Conservation (phyloP, 108 stramenopile species). For the Cylindrotheca fusiformis region DNA sequence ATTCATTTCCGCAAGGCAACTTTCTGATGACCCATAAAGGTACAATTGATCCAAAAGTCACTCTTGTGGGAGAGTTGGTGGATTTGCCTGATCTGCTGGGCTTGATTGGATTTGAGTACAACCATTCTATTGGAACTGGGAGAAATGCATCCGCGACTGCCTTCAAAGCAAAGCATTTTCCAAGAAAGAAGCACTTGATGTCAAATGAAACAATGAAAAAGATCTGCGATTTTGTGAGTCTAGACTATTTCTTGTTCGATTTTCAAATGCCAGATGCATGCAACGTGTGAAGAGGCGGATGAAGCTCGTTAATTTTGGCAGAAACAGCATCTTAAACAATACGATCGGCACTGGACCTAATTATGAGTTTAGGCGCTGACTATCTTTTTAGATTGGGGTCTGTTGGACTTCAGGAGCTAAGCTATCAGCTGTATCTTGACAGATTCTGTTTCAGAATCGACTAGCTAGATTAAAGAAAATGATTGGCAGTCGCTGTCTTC, state of each 20-base stretch:
- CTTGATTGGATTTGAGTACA: constrained; percentile 8
- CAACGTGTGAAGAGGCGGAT: too few species aligned
- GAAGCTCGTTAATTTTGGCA: too few species aligned
- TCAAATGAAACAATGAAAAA: constrained; percentile 15
- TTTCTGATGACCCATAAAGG: constrained; percentile 14
- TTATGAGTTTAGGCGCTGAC: too few species aligned
- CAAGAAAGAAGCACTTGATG: constrained; percentile 9
- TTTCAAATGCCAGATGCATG: constrained; percentile 22
- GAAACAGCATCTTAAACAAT: too few species aligned
- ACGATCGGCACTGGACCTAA: too few species aligned
- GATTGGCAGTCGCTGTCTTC: too few species aligned
- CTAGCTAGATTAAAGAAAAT: too few species aligned
- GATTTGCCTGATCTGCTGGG: constrained; percentile 18
- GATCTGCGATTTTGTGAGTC: constrained; percentile 17
- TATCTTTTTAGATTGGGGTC: too few species aligned
- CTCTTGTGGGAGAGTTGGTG: constrained; percentile 19
- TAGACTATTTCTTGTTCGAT: constrained; percentile 32
- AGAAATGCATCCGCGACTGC: constrained; percentile 11
- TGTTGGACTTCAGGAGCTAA: too few species aligned
- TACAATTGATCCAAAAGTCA: constrained; percentile 16
- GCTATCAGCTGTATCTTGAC: too few species aligned
- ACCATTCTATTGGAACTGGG: constrained; percentile 1
- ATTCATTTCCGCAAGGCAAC: constrained; percentile 34
- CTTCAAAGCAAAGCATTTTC: constrained; percentile 20
- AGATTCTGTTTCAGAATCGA: too few species aligned